Evolutionary conservation across 768 basidiomycete genomes (phyloP), one percentile per base, ranked within the genome.

Genomic region (Psilocybe cubensis): DNA sequence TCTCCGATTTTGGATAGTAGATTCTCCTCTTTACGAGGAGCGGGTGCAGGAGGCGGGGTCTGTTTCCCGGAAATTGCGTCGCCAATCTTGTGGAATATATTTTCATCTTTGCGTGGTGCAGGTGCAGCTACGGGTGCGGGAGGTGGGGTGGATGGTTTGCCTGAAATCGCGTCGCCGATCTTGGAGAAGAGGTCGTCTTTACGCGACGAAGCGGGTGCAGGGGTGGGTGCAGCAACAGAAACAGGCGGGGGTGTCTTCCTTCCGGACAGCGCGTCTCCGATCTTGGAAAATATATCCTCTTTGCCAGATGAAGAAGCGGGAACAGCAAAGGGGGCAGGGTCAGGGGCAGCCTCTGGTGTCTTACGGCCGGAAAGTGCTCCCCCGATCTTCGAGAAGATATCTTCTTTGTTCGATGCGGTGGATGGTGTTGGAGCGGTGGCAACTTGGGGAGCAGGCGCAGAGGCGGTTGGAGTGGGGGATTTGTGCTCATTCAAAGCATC

Each of bases 1-100:
- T 55, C 60, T 2, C 56, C 48, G 31, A 61, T 40, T 33, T 61
- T 61, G 33, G 43, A 29, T 29, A 61, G 31, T n/a, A 61, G 21
- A 11, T 47, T 54, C 33, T 63, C 61, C 1, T 54, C 55, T 49
- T 56, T 53, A 35, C 54, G 45, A 5, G 45, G 43, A 0, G 56
- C 53, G 38, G 53, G 58, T 10, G 33, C 38, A 1, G 31, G 46
- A 3, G 53, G 25, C 6, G 59, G 42, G n/a, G 52, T 25, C 29
- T 42, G 40, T 11, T 38, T 18, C 7, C 47, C 53, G 9, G 42
- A 23, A 18, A 61, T 25, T 2, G 55, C 41, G 9, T 57, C 60
- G 12, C 48, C 52, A 52, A 61, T 23, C 41, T 57, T 61, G 5
- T 38, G 50, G 12, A 61, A 46, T 2, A 61, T 28, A 24, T 38